These are phyloP conservation scores for Vanrija pseudolonga DNA, from an alignment of 1,284 basidiomycete species.

Conservation along the genomic window DNA sequence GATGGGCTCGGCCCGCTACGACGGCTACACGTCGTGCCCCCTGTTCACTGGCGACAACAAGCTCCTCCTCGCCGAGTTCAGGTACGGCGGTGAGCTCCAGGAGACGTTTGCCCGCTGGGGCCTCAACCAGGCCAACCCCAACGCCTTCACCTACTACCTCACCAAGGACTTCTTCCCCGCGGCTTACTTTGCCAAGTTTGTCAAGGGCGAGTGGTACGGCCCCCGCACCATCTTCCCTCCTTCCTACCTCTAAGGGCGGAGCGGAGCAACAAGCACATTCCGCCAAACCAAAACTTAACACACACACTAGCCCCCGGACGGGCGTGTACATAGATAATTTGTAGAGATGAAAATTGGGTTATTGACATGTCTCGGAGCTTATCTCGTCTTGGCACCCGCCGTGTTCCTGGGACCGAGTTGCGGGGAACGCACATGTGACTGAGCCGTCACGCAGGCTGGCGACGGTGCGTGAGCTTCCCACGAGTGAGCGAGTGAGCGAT, in stretches of 20 bases:
- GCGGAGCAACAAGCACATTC: no score
- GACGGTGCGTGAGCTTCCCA: no score
- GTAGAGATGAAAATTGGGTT: no score
- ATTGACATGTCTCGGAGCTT: no score
- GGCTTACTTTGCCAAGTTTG: conserved; percentile 81
- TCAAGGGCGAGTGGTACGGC: conserved; percentile 56
- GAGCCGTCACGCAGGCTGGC: no score
- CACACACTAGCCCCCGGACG: no score
- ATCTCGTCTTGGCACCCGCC: no score
- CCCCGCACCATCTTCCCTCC: conserved; percentile 45
- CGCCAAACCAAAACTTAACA: no score
- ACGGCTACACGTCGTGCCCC: conserved; percentile 64
- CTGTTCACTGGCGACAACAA: conserved; percentile 52
- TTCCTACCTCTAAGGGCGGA: conserved; percentile 16
- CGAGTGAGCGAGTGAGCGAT: no score
- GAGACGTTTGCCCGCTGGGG: conserved; percentile 70
- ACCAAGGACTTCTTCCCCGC: conserved; percentile 87
- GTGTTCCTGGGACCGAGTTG: no score
- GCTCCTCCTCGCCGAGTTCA: conserved; percentile 80
- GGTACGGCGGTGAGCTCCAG: conserved; percentile 77
- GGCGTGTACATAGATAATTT: no score
- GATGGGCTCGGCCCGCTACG: conserved; percentile 64
- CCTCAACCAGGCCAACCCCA: conserved; percentile 63
- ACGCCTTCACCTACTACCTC: conserved; percentile 74
- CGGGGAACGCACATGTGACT: no score